These are phyloP conservation scores for Trichoderma sp. DNA, from an alignment of 2,329 filamentous ascomycete genomes.

Conservation along the genomic window DNA sequence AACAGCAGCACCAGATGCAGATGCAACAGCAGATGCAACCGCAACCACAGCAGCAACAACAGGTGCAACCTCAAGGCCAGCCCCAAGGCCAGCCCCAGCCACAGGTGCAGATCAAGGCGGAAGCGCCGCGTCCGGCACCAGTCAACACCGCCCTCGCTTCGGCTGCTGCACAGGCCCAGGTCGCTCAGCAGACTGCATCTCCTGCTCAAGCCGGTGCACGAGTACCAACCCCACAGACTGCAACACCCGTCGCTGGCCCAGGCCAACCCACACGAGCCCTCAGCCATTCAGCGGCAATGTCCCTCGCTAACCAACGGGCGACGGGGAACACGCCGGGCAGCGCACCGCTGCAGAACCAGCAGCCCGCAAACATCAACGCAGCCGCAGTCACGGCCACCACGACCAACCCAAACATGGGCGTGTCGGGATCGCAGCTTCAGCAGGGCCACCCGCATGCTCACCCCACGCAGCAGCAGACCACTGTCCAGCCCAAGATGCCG, in stretches of 20 bases:
- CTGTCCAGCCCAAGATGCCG: conserved; percentile 66
- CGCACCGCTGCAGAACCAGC: conserved; percentile 37
- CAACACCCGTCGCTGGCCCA: conserved; percentile 43
- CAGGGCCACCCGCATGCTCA: conserved; percentile 32
- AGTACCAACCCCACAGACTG: conserved; percentile 53
- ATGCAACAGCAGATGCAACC: conserved; percentile 36
- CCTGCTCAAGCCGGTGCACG: conserved; percentile 53
- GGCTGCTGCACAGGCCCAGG: conserved; percentile 45
- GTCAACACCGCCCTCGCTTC: conserved; percentile 51
- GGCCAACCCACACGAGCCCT: conserved; percentile 46
- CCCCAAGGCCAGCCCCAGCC: conserved; percentile 32
- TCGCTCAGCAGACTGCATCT: conserved; percentile 43
- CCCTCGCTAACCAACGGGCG: conserved; percentile 50
- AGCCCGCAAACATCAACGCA: conserved; percentile 36
- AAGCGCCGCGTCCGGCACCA: conserved; percentile 46
- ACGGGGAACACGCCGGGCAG: conserved; percentile 40
- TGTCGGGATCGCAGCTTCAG: conserved; percentile 38
- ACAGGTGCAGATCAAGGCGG: conserved; percentile 34
- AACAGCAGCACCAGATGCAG: conserved; percentile 35
- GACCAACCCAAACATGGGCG: conserved; percentile 41
- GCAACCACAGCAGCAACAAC: conserved; percentile 29
- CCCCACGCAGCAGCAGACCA: conserved; percentile 43
- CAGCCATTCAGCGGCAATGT: conserved; percentile 55
- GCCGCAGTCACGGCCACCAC: conserved; percentile 35
- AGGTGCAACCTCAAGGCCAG: conserved; percentile 21